Conservation (phyloP, 805 yeast species). For the Zygotorulaspora florentina region DNA sequence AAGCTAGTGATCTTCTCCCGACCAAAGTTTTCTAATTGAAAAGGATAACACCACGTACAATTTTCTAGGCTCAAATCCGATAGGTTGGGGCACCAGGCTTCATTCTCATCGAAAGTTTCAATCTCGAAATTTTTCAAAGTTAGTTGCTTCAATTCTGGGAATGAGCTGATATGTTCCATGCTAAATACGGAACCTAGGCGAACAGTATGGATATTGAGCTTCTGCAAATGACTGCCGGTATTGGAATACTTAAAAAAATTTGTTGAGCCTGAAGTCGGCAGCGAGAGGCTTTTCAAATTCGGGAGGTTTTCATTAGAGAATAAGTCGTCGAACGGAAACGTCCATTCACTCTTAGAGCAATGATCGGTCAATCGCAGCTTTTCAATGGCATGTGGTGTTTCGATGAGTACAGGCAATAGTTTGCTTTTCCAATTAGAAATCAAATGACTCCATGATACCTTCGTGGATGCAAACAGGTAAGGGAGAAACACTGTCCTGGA, state of each 20-base stretch:
- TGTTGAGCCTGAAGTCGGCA: slow-evolving; percentile 32
- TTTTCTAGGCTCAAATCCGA: slow-evolving; percentile 35
- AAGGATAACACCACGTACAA: slow-evolving; percentile 59
- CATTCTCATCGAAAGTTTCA: slow-evolving; percentile 40
- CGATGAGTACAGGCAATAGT: slow-evolving; percentile 7
- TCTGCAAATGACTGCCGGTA: slow-evolving; percentile 10
- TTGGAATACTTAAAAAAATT: slow-evolving; percentile 36
- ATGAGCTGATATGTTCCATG: slow-evolving; percentile 41
- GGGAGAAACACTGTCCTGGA: slow-evolving; percentile 14
- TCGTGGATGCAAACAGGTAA: slow-evolving; percentile 14
- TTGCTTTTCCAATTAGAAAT: slow-evolving; percentile 12
- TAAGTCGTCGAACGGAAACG: slow-evolving; percentile 30
- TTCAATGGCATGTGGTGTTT: slow-evolving; percentile 19
- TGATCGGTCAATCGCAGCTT: slow-evolving; percentile 27
- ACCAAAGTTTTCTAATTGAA: slow-evolving; percentile 37
- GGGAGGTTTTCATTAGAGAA: slow-evolving; percentile 18
- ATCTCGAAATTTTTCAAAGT: slow-evolving; percentile 39
- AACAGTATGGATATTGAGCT: slow-evolving; percentile 22
- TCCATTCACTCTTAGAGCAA: slow-evolving; percentile 36
- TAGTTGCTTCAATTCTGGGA: slow-evolving; percentile 35
- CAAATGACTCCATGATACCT: slow-evolving; percentile 16
- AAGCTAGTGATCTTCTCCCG: slow-evolving; percentile 23
- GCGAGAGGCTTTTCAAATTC: slow-evolving; percentile 23
- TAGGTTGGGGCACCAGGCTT: slow-evolving; percentile 22
- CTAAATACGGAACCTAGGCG: slow-evolving; percentile 35